Base-by-base conservation (phyloP, 768 basidiomycete genomes). In the Tylopilus subfusipes region DNA sequence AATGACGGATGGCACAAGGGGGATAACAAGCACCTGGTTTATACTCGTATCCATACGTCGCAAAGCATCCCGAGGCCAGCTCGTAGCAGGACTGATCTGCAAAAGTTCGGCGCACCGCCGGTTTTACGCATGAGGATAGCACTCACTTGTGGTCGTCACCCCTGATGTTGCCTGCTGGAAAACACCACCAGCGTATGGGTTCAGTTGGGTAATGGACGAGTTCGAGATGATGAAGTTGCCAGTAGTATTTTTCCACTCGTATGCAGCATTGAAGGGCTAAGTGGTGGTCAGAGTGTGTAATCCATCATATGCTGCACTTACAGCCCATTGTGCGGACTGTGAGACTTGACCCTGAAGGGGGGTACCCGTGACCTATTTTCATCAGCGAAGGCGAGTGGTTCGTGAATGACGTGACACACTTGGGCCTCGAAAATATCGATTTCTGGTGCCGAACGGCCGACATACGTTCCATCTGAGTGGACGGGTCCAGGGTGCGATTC, bases 391-490 rank as follows among this genome's bases (percentile, higher is more conserved):
- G 29, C 18, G n/a, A 16, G 21, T 27, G 25, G 14, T 34, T 48
- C 2, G 40, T 52, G 50, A 5, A 34, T 36, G 31, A 38, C 8
- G 22, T 18, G 39, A 49, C 67, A 71, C 53, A 84, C 86, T 72
- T 85, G 84, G 8, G 93, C 88, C 74, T 95, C 93, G 65, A 95
- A 85, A 27, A 93, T 76, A 76, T 96, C 93, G 39, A 96, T 93
- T 70, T 96, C 93, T 2, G 93, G 93, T 5, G 93, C 89, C 27
- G 86, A 68, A 46, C 93, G 82, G 12, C 92, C 93, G 22, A 88
- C 82, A 63, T 82, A 94, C 3, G 85, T 78, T 29, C 93, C 93
- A 59, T 96, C 89, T 0, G 59, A 54, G 55, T 86, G 84, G 45
- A 82, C 70, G 22, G 94, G 94, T 10, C 95, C 95, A 4, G 95